Base-by-base conservation (phyloP, 192 early-diverging fungal species). In the Coemansia sp. region DNA sequence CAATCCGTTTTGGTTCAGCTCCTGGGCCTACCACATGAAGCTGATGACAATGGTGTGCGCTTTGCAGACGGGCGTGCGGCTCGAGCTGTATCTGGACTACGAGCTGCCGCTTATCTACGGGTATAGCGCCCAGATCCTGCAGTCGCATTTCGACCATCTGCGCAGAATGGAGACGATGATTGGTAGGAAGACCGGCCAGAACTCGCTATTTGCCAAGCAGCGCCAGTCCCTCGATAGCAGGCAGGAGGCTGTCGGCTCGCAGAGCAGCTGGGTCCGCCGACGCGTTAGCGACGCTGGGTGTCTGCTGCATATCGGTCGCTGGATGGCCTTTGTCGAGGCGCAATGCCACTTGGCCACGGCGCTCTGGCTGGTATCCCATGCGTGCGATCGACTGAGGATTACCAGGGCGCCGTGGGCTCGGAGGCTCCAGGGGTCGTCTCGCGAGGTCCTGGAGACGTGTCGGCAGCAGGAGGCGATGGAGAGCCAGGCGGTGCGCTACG, bases 11-110 rank as follows among this genome's bases (percentile, higher is more conserved):
- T 61, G 59, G 60, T 39, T 72, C 32, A 78, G 75, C 70, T 78
- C 75, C 47, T 78, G 75, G 75, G 64, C 57, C 22, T 78, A 78
- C 67, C 75, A 73, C 45, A 56, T 69, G 61, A 78, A 78, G 64
- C 67, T 78, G 22, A 28, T 73, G 28, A 36, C 69, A 14, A 59
- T 72, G 51, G 67, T 69, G 32, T 32, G 20, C 5, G 67, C 52
- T 9, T 60, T 78, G 39, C 34, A 69, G 50, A 46, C 52, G 1
- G 75, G 75, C 0, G 42, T 70, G 22, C 70, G 75, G 4, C 58
- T 78, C 55, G 46, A 52, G 0, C 58, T 73, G 52, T 78, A 78
- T 25, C 45, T 55, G 56, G 51, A 19, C 20, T 63, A 78, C 50
- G 75, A 78, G 64, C 49, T 73, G 51, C 55, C 70, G 20, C 18